A percentile compares a stretch with the other conserved stretches of the same genome.
Conservation (phyloP, 2,329 filamentous ascomycete genomes). For the Trichoderma atroviride region DNA sequence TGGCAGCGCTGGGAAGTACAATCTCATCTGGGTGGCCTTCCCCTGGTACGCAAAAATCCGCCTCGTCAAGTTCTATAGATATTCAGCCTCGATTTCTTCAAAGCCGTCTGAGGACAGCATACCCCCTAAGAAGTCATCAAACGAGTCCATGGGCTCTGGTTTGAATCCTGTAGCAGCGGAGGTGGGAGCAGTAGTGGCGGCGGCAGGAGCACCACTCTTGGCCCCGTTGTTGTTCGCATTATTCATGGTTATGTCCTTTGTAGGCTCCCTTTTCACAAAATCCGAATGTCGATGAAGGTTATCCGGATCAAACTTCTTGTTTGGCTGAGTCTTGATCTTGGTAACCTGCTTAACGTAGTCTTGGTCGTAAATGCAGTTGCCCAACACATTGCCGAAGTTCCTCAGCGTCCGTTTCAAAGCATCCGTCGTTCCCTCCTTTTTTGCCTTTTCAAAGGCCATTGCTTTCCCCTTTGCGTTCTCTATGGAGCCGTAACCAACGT, state of each 20-base stretch:
- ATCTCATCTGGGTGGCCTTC: constrained; percentile 78
- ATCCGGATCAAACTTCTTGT: constrained; percentile 73
- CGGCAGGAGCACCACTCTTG: not conserved
- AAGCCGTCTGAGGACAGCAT: constrained; percentile 43
- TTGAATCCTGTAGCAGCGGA: constrained; percentile 32
- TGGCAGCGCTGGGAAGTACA: constrained; percentile 49
- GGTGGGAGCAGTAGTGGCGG: constrained; percentile 9
- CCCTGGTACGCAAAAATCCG: constrained; percentile 70
- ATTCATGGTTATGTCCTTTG: constrained; percentile 32
- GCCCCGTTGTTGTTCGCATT: not conserved
- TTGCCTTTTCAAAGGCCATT: constrained; percentile 95
- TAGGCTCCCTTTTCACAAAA: constrained; percentile 64
- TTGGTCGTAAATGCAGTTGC: constrained; percentile 99
- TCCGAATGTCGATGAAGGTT: constrained; percentile 81
- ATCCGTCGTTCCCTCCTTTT: constrained; percentile 97
- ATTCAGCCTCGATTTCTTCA: constrained; percentile 44
- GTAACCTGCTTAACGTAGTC: constrained; percentile 88
- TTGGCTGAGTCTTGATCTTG: constrained; percentile 78
- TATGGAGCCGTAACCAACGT: constrained; percentile 94
- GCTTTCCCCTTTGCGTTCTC: constrained; percentile 97
- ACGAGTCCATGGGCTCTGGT: constrained; percentile 47
- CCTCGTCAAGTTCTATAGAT: constrained; percentile 70
- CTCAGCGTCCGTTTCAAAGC: constrained; percentile 85
- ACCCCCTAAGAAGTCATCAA: constrained; percentile 57
- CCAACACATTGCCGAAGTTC: constrained; percentile 93